phyloP scores from a whole-genome alignment of 805 yeast genomes.

The Myxozyma vanderwaltii region DNA sequence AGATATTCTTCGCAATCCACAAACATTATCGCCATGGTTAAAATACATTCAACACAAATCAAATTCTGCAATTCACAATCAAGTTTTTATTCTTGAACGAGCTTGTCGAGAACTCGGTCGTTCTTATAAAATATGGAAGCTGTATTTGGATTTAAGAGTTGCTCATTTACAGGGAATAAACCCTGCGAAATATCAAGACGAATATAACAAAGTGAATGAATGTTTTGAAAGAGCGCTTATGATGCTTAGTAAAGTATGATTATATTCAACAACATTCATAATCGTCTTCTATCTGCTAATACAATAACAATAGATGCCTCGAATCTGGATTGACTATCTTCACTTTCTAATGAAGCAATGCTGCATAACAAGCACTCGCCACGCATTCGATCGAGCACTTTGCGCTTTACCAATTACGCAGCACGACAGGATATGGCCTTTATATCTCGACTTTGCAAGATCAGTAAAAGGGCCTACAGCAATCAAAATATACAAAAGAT shows the following conservation, averaged over 20 bases:
- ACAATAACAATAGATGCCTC: constrained; percentile 44
- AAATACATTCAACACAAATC: constrained; percentile 44
- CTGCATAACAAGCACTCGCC: constrained; percentile 47
- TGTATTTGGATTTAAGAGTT: constrained; percentile 50
- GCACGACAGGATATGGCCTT: constrained; percentile 58
- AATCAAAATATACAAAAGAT: constrained; percentile 44
- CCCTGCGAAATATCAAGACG: constrained; percentile 40
- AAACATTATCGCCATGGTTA: constrained; percentile 46
- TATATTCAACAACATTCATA: background rate
- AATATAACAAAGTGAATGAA: constrained; percentile 45
- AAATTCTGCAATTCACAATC: constrained; percentile 37
- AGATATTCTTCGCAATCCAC: constrained; percentile 47
- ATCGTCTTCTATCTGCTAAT: background rate
- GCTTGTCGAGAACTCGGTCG: constrained; percentile 51
- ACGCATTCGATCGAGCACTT: constrained; percentile 54
- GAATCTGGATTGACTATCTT: constrained; percentile 57
- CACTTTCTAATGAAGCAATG: constrained; percentile 46
- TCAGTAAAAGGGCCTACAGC: constrained; percentile 48
- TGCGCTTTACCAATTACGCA: constrained; percentile 53
- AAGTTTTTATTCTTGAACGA: constrained; percentile 52
- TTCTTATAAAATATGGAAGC: constrained; percentile 59
- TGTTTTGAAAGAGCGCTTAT: constrained; percentile 54
- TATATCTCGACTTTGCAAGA: constrained; percentile 54
- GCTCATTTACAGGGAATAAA: constrained; percentile 39
- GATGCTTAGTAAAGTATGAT: constrained; percentile 43